A percentile compares a stretch with the other conserved stretches of the same genome.
Conservation (phyloP, 2,329 filamentous ascomycete species). For the Fusarium haematococcum region DNA sequence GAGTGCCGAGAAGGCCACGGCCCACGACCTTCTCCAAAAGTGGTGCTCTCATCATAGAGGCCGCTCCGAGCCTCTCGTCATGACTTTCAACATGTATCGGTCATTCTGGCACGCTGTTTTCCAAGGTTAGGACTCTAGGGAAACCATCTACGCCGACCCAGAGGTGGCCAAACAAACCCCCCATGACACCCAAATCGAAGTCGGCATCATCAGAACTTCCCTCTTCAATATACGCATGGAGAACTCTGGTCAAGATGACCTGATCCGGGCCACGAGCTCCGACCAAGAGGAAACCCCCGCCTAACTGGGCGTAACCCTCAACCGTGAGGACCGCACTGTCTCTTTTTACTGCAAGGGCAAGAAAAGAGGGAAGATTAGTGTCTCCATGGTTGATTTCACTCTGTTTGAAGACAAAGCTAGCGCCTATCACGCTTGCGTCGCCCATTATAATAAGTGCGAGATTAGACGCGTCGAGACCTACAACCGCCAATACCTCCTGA, state of each 20-base stretch:
- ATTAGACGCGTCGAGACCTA: not conserved
- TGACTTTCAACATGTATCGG: not conserved
- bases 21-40: not conserved
- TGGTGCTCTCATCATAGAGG: not conserved
- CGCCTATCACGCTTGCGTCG: not conserved
- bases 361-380: no score
- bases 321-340: no score
- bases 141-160: not conserved
- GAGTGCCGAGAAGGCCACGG: fast-evolving
- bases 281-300: not conserved
- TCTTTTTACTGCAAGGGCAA: no score
- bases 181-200: not conserved
- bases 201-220: not conserved
- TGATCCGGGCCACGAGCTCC: no score
- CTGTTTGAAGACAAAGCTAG: not conserved
- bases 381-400: no score
- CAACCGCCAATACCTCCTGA: not conserved
- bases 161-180: not conserved
- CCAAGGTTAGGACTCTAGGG: not conserved
- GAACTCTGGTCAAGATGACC: no score
- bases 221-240: no score
- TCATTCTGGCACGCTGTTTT: not conserved
- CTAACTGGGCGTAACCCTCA: not conserved
- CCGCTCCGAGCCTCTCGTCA: not conserved
- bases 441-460: not conserved